Base-by-base conservation (phyloP, 805 yeast genomes). In the Yarrowia keelungensis region DNA sequence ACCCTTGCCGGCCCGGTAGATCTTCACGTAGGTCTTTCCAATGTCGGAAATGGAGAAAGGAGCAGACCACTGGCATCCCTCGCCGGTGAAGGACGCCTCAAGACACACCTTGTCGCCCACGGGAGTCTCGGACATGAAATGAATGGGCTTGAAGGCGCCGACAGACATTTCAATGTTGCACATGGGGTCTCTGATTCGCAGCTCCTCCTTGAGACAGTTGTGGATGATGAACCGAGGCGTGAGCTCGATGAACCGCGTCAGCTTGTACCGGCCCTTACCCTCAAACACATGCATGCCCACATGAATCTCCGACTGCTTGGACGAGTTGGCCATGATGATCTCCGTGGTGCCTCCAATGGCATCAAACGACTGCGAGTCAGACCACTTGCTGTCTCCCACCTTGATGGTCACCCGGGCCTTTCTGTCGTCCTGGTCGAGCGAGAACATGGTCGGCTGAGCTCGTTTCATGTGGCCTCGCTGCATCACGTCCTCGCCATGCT, bases 261-360 rank as follows among this genome's bases (percentile, higher is more conserved):
- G 76, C 67, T 86, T 84, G 76, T 90, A 94, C 70, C 87, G 87
- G 2, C 98, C 98, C 71, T 86, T 87, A 19, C 98, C 99, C 72
- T 92, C 98, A 0, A 84, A 77, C 8, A 77, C 70, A 38, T 85
- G 81, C 36, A 93, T 78, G 14, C 98, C 98, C 12, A 93, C 79
- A 74, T 89, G 87, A 70, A 87, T 85, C 74, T 92, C 97, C 3
- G 75, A 71, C 53, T 74, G 69, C 39, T 75, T 75, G 26, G 54
- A 70, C 2, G 81, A 73, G 56, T 62, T 47, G 11, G 76, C 73
- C 67, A 87, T 76, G 3, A 79, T 78, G 2, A 85, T 80, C 69
- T 87, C 97, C 51, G 85, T 83, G 0, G 87, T 81, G 71, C 92
- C 94, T 0, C 99, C 99, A 68, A 94, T 84, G 3, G 97, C 96